A percentile compares a stretch with the other conserved stretches of the same genome.
Evolutionary conservation across 2,329 filamentous ascomycete species (phyloP).

Genomic region (Pseudogymnoascus verrucosus): DNA sequence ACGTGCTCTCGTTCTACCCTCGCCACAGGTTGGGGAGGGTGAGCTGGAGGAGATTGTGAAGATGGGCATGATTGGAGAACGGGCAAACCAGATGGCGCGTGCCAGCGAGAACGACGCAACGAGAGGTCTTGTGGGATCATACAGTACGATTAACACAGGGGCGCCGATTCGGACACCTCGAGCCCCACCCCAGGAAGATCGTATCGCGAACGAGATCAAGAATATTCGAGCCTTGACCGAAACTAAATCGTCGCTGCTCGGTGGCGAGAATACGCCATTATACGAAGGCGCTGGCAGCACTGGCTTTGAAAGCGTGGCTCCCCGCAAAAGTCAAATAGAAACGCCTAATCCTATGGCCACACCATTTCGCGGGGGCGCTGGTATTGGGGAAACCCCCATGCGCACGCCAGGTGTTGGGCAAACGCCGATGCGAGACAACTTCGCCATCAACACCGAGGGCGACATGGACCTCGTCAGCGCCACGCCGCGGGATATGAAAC

Average conservation of each 20-base stretch:
- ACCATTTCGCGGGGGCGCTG: conserved; percentile 60
- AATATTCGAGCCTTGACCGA: conserved; percentile 90
- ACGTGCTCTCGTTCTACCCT: conserved; percentile 69
- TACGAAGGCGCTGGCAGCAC: conserved; percentile 75
- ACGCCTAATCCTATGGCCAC: conserved; percentile 96
- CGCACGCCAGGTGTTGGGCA: conserved; percentile 58
- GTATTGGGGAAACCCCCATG: conserved; percentile 58
- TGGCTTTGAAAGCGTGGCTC: conserved; percentile 78
- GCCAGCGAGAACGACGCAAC: conserved; percentile 79
- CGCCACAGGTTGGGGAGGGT: conserved; percentile 84
- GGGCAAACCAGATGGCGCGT: conserved; percentile 66
- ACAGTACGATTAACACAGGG: conserved; percentile 68
- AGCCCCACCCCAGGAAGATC: conserved; percentile 86
- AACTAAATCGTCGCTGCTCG: conserved; percentile 86
- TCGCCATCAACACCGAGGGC: conserved; percentile 69
- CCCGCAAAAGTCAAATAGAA: conserved; percentile 70
- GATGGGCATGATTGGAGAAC: conserved; percentile 91
- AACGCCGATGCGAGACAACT: conserved; percentile 78
- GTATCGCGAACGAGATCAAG: conserved; percentile 90
- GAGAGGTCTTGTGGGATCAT: conserved; percentile 78
- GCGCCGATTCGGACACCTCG: conserved; percentile 89
- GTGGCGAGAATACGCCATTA: conserved; percentile 87
- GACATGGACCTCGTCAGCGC: conserved; percentile 60
- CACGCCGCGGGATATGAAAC: conserved; percentile 68
- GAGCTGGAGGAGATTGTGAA: conserved; percentile 98